A percentile compares a stretch with the other conserved stretches of the same genome.
Conservation (phyloP, 495 filamentous ascomycete genomes). For the Bathelium albidoporum region DNA sequence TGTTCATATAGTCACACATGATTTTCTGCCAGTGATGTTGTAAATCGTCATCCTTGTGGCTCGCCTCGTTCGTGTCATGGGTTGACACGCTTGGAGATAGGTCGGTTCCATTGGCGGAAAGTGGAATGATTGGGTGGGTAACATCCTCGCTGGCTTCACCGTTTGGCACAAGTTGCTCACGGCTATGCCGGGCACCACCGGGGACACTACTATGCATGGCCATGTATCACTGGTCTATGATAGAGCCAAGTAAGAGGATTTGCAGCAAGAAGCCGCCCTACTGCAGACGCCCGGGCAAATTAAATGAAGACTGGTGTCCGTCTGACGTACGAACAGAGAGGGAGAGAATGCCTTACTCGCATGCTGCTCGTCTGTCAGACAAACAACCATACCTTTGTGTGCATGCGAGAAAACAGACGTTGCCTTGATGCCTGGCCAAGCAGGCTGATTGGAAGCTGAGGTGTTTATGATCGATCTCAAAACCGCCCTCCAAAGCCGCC, state of each 20-base stretch:
- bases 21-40: background rate
- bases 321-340: background rate
- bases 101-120: background rate
- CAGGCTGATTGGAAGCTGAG: background rate
- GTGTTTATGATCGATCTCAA: background rate
- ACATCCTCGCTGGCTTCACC: background rate
- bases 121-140: background rate
- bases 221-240: constrained; percentile 1
- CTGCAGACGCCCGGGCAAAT: background rate
- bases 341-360: background rate
- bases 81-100: background rate
- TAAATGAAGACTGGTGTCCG: background rate
- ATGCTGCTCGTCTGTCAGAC: background rate
- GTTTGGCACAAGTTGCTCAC: background rate
- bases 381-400: background rate
- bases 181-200: background rate
- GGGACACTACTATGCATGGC: background rate
- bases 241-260: background rate
- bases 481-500: background rate
- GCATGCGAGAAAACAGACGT: background rate
- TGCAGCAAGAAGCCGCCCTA: background rate
- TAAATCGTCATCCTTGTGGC: background rate
- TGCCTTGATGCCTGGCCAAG: background rate
- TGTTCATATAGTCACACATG: constrained; percentile 14
- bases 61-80: background rate